Base-by-base conservation (phyloP, 352 stramenopile species). In the Thalassiosira livingstoniorum region DNA sequence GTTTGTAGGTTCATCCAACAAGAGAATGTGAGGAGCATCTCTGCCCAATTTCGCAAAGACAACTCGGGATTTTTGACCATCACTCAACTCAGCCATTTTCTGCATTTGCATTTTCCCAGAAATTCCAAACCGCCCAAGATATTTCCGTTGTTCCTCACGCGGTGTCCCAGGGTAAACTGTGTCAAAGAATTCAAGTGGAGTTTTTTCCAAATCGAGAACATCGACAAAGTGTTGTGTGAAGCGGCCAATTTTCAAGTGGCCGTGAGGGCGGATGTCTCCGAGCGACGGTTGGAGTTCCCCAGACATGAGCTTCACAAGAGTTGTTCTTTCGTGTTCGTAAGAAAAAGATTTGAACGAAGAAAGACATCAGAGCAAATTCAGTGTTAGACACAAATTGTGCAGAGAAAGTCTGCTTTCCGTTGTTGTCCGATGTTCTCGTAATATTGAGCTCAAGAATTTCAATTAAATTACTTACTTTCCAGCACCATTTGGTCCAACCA, bases 191-290 rank as follows among this genome's bases (percentile, higher is more conserved):
- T 99, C 97, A 18, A 99, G 93, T 2, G 98, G 97, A 10, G 95
- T 95, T 90, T 97, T 94, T 29, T 93, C 89, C 75, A 99, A 87
- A 83, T 99, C 95, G n/a, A 99, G 89, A 43, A 99, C 96, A 87
- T 99, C 98, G 1, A 98, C 97, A 78, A 99, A 99, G 86, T 99
- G 98, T 92, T 99, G 98, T 31, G 96, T 98, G 89, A 99, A 99
- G 29, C 96, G 94, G 32, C 96, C 96, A 53, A 99, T 95, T 85
- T 97, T 97, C 43, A 99, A 92, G 87, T 99, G 98, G 37, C 92
- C 96, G 91, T 99, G 97, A 67, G 96, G 97, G 54, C 97, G 94
- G 77, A 99, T 97, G 63, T 98, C 98, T 53, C 97, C 97, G 21
- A 94, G 83, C 25, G 97, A 93, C 27, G 97, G 96, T 58, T 96